These are phyloP conservation scores for Chrysoporthe puriensis DNA, from an alignment of 2,329 filamentous ascomycete species.

Conservation along the genomic window DNA sequence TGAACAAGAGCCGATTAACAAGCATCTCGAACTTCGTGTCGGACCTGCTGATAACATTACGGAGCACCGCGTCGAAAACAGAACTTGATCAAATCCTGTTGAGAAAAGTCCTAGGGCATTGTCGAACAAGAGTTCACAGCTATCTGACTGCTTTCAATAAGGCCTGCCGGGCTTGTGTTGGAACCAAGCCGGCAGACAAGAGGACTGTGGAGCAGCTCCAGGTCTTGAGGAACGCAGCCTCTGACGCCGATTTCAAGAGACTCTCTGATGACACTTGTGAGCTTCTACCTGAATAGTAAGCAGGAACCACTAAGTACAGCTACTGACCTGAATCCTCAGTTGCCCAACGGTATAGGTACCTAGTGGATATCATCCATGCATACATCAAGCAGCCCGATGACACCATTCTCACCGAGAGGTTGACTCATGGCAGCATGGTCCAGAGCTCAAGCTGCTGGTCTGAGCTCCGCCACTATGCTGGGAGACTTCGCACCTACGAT, in stretches of 20 bases:
- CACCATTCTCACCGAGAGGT: constrained; percentile 6
- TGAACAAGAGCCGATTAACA: not conserved
- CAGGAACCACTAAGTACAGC: not conserved
- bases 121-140: not conserved
- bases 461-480: constrained; percentile 12
- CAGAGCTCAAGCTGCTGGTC: constrained; percentile 20
- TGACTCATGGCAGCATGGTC: constrained; percentile 14
- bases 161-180: not conserved
- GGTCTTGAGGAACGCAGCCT: not conserved
- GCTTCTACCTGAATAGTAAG: not conserved
- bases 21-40: constrained; percentile 6
- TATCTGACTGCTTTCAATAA: not conserved
- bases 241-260: not conserved
- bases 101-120: constrained; percentile 5
- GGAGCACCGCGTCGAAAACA: no score
- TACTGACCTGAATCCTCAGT: not conserved
- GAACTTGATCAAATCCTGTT: not conserved
- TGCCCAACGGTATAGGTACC: not conserved
- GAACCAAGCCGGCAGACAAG: not conserved
- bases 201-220: not conserved
- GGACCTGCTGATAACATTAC: constrained; percentile 3
- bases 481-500: constrained; percentile 8
- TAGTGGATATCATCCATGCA: constrained; percentile 4
- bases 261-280: not conserved
- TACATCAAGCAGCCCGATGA: not conserved